Percentiles rank a stretch among this genome's conserved stretches.
phyloP scores from a whole-genome alignment of 495 filamentous ascomycete genomes.

The Talaromyces thailandensis region DNA sequence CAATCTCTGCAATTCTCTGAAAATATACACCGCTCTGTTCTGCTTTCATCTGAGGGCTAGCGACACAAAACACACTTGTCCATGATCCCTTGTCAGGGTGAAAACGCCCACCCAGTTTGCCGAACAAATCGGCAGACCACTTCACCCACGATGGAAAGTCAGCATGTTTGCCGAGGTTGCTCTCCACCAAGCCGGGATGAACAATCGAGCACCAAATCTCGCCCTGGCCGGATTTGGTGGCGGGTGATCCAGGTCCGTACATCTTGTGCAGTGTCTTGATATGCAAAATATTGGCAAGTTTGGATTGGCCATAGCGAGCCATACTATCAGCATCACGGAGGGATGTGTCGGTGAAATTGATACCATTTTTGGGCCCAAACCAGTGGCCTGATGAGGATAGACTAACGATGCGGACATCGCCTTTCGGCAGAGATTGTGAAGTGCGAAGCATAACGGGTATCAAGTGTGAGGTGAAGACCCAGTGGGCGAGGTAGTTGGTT shows the following conservation, averaged over 20 bases:
- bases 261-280: conserved; percentile 17
- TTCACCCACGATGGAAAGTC: background rate
- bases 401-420: conserved; percentile 30
- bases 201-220: conserved; percentile 31
- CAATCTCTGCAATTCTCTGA: conserved; percentile 5
- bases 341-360: conserved; percentile 22
- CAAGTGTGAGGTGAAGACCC: conserved; percentile 28
- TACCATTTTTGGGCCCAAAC: conserved; percentile 19
- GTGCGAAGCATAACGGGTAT: conserved; percentile 25
- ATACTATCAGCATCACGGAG: conserved; percentile 12
- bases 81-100: background rate
- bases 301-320: conserved; percentile 36
- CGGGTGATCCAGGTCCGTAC: conserved; percentile 26
- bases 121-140: background rate
- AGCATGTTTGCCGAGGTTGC: conserved; percentile 16
- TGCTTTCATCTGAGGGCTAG: background rate
- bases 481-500: conserved; percentile 37
- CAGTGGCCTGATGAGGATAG: conserved; percentile 27
- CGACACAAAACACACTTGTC: conserved; percentile 7
- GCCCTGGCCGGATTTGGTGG: conserved; percentile 16
- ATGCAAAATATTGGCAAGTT: conserved; percentile 34
- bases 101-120: background rate
- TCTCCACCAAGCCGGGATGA: conserved; percentile 35
- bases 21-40: conserved; percentile 4
- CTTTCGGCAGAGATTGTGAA: conserved; percentile 12